Evolutionary conservation across 495 filamentous ascomycete species (phyloP).

Genomic region (Stereocaulon alpinum): DNA sequence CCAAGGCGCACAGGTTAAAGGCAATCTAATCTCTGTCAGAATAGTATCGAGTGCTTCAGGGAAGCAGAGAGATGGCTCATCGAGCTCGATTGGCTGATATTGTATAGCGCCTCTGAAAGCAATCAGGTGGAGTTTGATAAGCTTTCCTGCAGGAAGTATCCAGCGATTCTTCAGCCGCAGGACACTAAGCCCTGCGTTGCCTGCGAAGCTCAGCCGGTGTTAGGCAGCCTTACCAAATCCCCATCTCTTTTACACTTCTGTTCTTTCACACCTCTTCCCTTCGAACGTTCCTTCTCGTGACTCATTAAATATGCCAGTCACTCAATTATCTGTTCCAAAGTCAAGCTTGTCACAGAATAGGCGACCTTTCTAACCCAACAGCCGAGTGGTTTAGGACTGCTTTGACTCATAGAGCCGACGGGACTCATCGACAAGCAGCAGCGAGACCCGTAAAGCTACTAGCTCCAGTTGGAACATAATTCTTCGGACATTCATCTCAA

Average conservation of each 20-base stretch:
- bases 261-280: not conserved
- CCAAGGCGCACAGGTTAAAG: not conserved
- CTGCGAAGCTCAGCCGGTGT: constrained; percentile 1
- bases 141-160: not conserved
- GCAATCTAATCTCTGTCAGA: not conserved
- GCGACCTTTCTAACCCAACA: too few relatives aligned
- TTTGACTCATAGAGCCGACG: not conserved
- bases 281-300: not conserved
- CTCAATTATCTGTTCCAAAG: not conserved
- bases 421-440: not conserved
- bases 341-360: not conserved
- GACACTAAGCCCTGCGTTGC: too few relatives aligned
- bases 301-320: not conserved
- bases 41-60: not conserved
- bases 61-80: not conserved
- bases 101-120: not conserved
- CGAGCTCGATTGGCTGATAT: not conserved
- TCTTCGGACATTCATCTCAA: not conserved
- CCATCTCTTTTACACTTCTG: not conserved
- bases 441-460: not conserved
- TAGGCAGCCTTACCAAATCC: constrained; percentile 1
- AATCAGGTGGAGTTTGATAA: not conserved
- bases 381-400: not conserved
- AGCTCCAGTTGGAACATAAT: not conserved
- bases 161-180: too few relatives aligned